These are phyloP conservation scores for Chaetomium strumarium DNA, from an alignment of 2,329 filamentous ascomycete genomes.

Conservation along the genomic window DNA sequence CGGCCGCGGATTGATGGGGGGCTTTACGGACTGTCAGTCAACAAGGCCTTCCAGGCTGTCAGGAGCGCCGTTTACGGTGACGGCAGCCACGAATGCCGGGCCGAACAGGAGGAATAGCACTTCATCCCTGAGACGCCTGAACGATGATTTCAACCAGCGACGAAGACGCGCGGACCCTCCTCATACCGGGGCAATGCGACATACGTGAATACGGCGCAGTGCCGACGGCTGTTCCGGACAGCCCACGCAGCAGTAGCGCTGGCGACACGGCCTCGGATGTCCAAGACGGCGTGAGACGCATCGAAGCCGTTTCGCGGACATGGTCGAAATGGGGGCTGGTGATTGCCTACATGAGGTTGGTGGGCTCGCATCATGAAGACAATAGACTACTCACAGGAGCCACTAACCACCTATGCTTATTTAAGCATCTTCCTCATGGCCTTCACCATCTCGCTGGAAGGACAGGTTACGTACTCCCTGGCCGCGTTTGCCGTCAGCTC, in stretches of 20 bases:
- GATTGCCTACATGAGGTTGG: constrained; percentile 28
- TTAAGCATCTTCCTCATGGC: constrained; percentile 51
- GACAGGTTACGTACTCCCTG: constrained; percentile 55
- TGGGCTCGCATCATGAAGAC: background rate
- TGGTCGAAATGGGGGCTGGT: constrained; percentile 30
- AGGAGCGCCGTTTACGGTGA: background rate
- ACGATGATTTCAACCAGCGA: constrained; percentile 6
- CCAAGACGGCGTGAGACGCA: constrained; percentile 30
- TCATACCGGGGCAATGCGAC: background rate
- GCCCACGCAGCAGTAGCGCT: background rate
- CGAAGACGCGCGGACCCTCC: constrained; percentile 4
- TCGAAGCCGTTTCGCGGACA: constrained; percentile 29
- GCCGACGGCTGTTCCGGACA: background rate
- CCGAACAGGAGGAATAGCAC: background rate
- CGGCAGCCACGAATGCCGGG: background rate
- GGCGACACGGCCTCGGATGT: constrained; percentile 14
- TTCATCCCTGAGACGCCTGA: background rate
- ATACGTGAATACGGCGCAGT: constrained; percentile 13
- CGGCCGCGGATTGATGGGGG: background rate
- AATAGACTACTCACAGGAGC: background rate
- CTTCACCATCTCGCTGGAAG: constrained; percentile 61
- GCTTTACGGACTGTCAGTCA: background rate
- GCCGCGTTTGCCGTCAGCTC: constrained; percentile 59
- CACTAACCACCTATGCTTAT: constrained; percentile 13
- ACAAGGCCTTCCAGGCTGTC: background rate